These are phyloP conservation scores for Pyrenochaeta sp. DNA, from an alignment of 2,329 filamentous ascomycete species.

Conservation along the genomic window DNA sequence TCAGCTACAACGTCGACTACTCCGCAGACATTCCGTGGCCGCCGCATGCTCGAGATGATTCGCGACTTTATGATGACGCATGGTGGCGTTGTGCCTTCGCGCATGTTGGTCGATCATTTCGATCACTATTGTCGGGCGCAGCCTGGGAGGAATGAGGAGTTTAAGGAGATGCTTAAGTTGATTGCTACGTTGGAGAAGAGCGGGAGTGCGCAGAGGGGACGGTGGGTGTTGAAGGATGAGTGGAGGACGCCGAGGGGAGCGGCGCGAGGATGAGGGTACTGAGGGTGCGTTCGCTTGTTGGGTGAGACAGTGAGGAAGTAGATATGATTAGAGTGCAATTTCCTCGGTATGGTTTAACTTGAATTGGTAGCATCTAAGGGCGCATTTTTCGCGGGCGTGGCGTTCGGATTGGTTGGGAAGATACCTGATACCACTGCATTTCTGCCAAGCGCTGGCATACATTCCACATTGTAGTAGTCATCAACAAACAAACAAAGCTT, in stretches of 20 bases:
- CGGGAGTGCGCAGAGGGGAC: slow-evolving; percentile 57
- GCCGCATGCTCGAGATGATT: slow-evolving; percentile 65
- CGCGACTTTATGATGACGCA: slow-evolving; percentile 80
- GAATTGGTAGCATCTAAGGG: neutral
- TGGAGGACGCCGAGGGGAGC: slow-evolving; percentile 31
- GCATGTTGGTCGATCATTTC: slow-evolving; percentile 90
- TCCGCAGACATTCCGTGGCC: slow-evolving; percentile 40
- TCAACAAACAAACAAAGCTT: neutral
- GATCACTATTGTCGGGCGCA: slow-evolving; percentile 77
- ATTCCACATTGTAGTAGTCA: slow-evolving; percentile 5
- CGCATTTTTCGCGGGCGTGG: slow-evolving; percentile 1
- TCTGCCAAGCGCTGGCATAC: slow-evolving; percentile 29
- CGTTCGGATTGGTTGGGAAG: slow-evolving; percentile 6
- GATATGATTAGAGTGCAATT: neutral
- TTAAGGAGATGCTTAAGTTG: slow-evolving; percentile 79
- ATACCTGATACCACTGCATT: slow-evolving; percentile 15
- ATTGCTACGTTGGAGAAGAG: slow-evolving; percentile 76
- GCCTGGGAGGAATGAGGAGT: slow-evolving; percentile 73
- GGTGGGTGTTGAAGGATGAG: slow-evolving; percentile 69
- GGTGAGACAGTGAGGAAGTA: neutral
- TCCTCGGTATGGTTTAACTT: neutral
- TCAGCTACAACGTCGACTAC: slow-evolving; percentile 28
- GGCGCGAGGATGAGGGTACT: slow-evolving; percentile 1
- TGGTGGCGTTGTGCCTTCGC: slow-evolving; percentile 79
- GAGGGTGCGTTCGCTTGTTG: too few relatives aligned